phyloP scores from a whole-genome alignment of 2,329 filamentous ascomycete genomes.

The Graphiopsis chlorocephala region DNA sequence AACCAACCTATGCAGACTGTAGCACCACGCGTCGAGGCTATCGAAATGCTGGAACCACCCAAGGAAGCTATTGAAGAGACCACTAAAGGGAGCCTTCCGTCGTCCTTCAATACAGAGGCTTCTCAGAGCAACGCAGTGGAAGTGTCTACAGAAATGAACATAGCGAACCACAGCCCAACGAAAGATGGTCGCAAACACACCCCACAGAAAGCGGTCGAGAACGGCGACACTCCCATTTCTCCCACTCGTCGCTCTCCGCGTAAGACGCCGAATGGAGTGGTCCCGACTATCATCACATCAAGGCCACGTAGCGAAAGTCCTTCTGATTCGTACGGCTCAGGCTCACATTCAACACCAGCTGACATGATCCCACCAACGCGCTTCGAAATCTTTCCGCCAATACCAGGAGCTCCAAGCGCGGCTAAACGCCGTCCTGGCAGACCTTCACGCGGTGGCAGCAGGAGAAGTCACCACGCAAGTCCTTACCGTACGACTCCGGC shows the following conservation, averaged over 20 bases:
- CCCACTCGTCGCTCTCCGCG: constrained; percentile 32
- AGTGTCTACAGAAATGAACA: background rate
- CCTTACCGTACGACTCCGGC: constrained; percentile 18
- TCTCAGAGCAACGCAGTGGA: constrained; percentile 16
- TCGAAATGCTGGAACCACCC: constrained; percentile 40
- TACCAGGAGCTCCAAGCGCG: constrained; percentile 47
- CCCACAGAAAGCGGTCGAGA: background rate
- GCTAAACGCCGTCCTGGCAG: constrained; percentile 34
- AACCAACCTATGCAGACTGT: constrained; percentile 67
- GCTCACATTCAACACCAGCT: constrained; percentile 31
- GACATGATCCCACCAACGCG: constrained; percentile 63
- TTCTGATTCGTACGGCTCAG: constrained; percentile 23
- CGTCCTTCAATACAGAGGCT: constrained; percentile 9
- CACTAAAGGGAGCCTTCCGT: constrained; percentile 1
- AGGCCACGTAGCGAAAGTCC: constrained; percentile 11
- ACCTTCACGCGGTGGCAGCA: constrained; percentile 27
- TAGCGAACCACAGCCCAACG: background rate
- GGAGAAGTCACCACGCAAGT: constrained; percentile 27
- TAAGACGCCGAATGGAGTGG: constrained; percentile 31
- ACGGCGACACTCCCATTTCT: constrained; percentile 19
- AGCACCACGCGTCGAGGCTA: constrained; percentile 76
- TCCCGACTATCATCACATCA: background rate
- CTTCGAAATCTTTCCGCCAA: constrained; percentile 75
- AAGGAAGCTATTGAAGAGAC: constrained; percentile 46
- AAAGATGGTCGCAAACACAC: background rate